These are phyloP conservation scores for Corrigiola litoralis DNA, from an alignment of 179 eudicot species.

Conservation along the genomic window DNA sequence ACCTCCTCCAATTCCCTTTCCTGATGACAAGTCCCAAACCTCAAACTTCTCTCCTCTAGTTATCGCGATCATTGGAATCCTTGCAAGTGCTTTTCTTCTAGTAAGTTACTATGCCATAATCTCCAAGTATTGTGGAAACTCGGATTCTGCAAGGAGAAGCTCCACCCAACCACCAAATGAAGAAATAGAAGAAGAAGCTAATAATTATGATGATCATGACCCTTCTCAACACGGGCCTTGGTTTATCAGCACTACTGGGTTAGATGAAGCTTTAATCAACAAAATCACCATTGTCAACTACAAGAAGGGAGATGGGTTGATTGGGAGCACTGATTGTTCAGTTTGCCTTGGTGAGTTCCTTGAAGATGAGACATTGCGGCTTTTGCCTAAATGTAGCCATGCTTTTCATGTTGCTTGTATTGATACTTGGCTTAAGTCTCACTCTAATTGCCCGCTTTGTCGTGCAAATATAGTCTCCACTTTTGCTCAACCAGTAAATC, in stretches of 20 bases:
- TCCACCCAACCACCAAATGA: conserved; percentile 3
- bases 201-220: conserved; percentile 9
- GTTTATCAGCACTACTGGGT: conserved; percentile 38
- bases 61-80: conserved; percentile 58
- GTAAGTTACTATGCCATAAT: conserved; percentile 64
- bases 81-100: conserved; percentile 66
- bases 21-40: conserved; percentile 22
- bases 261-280: conserved; percentile 62
- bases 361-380: conserved; percentile 51
- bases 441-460: conserved; percentile 79
- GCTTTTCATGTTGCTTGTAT: conserved; percentile 76
- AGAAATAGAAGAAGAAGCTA: conserved; percentile 6
- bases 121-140: conserved; percentile 46
- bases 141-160: conserved; percentile 14
- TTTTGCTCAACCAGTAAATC: neutral
- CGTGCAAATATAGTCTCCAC: conserved; percentile 45
- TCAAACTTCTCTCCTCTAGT: conserved; percentile 62
- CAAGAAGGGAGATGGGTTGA: conserved; percentile 41
- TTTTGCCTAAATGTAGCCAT: conserved; percentile 70
- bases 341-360: conserved; percentile 68
- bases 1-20: conserved; percentile 43
- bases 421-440: conserved; percentile 77
- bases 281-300: conserved; percentile 46
- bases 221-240: conserved; percentile 39
- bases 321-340: conserved; percentile 47